Percentiles rank a stretch among this genome's conserved stretches.
These are phyloP conservation scores for Pseudonectria buxi DNA, from an alignment of 2,329 filamentous ascomycete genomes.

Conservation along the genomic window DNA sequence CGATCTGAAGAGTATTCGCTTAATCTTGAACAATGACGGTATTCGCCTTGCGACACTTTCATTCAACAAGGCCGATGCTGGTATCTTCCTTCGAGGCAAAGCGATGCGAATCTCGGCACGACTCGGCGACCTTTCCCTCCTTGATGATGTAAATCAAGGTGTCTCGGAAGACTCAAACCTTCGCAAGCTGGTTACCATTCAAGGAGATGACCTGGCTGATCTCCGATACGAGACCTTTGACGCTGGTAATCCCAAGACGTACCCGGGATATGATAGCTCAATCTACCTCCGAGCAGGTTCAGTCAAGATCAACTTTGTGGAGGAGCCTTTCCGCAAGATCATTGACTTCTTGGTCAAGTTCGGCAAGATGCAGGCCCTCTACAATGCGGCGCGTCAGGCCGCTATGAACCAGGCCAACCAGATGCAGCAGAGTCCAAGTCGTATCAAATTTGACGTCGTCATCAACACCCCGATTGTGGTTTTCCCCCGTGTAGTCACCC, in stretches of 20 bases:
- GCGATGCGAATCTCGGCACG: slow-evolving; percentile 83
- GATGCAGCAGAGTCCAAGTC: slow-evolving; percentile 81
- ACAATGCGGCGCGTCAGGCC: slow-evolving; percentile 92
- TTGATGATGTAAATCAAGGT: slow-evolving; percentile 91
- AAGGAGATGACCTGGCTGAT: slow-evolving; percentile 91
- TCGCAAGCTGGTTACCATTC: slow-evolving; percentile 84
- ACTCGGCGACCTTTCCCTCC: slow-evolving; percentile 78
- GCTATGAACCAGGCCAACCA: slow-evolving; percentile 91
- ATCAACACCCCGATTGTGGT: slow-evolving; percentile 94
- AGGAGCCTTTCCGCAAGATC: slow-evolving; percentile 96
- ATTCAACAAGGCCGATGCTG: slow-evolving; percentile 85
- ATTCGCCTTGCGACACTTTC: slow-evolving; percentile 89
- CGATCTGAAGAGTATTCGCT: slow-evolving; percentile 83
- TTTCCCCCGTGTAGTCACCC: slow-evolving; percentile 73
- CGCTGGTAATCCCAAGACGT: slow-evolving; percentile 57
- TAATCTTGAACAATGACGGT: slow-evolving; percentile 96
- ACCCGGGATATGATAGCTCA: slow-evolving; percentile 92
- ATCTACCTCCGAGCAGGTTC: slow-evolving; percentile 88
- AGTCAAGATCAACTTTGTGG: slow-evolving; percentile 92
- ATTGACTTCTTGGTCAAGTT: slow-evolving; percentile 98
- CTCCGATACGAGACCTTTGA: slow-evolving; percentile 98
- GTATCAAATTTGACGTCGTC: slow-evolving; percentile 88
- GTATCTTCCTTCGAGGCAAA: slow-evolving; percentile 77
- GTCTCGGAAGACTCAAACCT: slow-evolving; percentile 75
- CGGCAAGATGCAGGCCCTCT: slow-evolving; percentile 98